A percentile compares a stretch with the other conserved stretches of the same genome.
Conservation (phyloP, 345 rosid species). For the Corymbia maculata region DNA sequence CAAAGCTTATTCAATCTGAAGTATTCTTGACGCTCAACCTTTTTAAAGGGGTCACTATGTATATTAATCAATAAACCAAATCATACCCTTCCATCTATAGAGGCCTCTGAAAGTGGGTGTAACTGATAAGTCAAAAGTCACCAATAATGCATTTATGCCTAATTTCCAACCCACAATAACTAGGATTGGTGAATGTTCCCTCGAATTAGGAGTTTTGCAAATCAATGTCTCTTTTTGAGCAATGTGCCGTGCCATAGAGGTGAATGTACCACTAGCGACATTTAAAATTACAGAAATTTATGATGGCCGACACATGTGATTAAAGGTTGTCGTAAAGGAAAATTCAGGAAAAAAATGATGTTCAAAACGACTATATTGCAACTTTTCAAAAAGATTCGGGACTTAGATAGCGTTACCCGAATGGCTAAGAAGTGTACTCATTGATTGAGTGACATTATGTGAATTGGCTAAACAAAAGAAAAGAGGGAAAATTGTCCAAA, state of each 20-base stretch:
- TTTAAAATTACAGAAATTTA: too few relatives aligned
- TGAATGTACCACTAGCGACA: not conserved
- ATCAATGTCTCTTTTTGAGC: not conserved
- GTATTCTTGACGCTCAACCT: not conserved
- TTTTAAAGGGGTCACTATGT: not conserved
- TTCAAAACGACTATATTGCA: not conserved
- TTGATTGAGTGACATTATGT: not conserved
- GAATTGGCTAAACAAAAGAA: not conserved
- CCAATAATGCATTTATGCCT: not conserved
- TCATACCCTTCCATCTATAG: too few relatives aligned
- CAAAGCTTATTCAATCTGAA: not conserved
- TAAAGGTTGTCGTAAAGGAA: not conserved
- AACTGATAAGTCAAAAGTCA: not conserved
- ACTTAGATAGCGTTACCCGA: accelerated
- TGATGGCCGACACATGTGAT: not conserved
- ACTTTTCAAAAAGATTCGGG: not conserved
- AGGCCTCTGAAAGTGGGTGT: not conserved
- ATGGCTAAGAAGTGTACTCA: not conserved
- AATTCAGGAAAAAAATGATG: too few relatives aligned
- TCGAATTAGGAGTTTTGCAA: not conserved
- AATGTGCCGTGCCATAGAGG: not conserved
- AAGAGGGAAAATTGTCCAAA: not conserved
- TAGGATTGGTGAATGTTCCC: not conserved
- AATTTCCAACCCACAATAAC: not conserved
- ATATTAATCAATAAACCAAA: too few relatives aligned